phyloP scores from a whole-genome alignment of 2,329 filamentous ascomycete species.

The Paecilomyces formosus region DNA sequence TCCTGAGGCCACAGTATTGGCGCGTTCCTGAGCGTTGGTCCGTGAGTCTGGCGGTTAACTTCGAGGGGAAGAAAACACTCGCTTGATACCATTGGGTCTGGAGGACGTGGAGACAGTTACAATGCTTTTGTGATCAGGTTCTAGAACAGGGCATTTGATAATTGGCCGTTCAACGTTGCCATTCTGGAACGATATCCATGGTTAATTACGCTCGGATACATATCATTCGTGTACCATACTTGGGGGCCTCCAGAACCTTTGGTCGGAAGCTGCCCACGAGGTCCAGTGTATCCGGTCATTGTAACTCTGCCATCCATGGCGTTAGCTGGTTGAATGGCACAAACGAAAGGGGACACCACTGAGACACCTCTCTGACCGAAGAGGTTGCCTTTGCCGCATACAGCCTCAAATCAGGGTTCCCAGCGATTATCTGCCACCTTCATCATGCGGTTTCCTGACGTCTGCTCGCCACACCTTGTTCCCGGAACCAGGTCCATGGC shows the following conservation, averaged over 20 bases:
- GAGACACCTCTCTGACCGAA: not conserved
- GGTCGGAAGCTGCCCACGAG: not conserved
- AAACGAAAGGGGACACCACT: not conserved
- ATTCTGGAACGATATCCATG: not conserved
- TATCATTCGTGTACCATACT: not conserved
- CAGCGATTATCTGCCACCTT: not conserved
- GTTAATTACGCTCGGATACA: not conserved
- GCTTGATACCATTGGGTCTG: not conserved
- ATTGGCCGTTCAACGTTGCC: not conserved
- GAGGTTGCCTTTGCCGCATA: not conserved
- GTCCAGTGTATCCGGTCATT: not conserved
- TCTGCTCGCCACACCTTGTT: not conserved
- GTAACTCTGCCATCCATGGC: not conserved
- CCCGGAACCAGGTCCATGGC: not conserved
- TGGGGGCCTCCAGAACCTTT: not conserved
- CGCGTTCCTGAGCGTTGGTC: not conserved
- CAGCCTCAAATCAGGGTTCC: not conserved
- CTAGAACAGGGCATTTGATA: not conserved
- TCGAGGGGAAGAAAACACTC: not conserved
- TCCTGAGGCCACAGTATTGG: not conserved
- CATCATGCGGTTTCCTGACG: not conserved
- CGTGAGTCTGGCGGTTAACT: not conserved
- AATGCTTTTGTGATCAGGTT: not conserved
- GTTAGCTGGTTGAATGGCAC: not conserved
- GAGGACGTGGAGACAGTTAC: not conserved